phyloP scores from a whole-genome alignment of 2,329 filamentous ascomycete species.

The Hortaea werneckii region DNA sequence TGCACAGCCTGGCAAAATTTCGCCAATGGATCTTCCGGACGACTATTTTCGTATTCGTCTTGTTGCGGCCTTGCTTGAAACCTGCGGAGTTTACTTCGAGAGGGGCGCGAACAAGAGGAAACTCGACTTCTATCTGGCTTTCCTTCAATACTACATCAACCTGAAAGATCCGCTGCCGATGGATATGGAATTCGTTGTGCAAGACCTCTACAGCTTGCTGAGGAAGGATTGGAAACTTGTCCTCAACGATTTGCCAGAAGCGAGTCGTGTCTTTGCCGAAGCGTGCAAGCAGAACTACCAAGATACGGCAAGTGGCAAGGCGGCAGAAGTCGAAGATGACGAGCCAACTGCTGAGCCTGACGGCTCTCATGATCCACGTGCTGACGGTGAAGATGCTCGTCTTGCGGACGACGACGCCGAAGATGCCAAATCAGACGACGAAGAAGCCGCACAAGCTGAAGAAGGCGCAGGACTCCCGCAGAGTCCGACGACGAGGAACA shows the following conservation, averaged over 20 bases:
- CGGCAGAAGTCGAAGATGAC: slow-evolving; percentile 59
- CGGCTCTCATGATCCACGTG: slow-evolving; percentile 62
- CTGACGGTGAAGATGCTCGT: slow-evolving; percentile 42
- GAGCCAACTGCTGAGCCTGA: slow-evolving; percentile 28
- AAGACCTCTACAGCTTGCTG: slow-evolving; percentile 77
- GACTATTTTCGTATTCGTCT: slow-evolving; percentile 94
- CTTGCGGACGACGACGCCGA: slow-evolving; percentile 46
- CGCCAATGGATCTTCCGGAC: slow-evolving; percentile 74
- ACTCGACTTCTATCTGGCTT: slow-evolving; percentile 91
- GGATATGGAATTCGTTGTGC: slow-evolving; percentile 94
- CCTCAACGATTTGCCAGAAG: slow-evolving; percentile 64
- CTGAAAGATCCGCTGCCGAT: slow-evolving; percentile 85
- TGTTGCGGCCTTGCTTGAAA: slow-evolving; percentile 81
- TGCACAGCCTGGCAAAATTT: slow-evolving; percentile 66
- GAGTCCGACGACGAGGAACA: slow-evolving; percentile 70
- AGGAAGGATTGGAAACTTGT: slow-evolving; percentile 90
- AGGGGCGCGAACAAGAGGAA: slow-evolving; percentile 91
- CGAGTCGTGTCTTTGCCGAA: slow-evolving; percentile 70
- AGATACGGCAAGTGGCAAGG: slow-evolving; percentile 59
- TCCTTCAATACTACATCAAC: slow-evolving; percentile 93
- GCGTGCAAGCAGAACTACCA: slow-evolving; percentile 89
- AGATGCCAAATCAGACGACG: slow-evolving; percentile 45
- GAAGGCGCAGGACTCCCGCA: slow-evolving; percentile 43
- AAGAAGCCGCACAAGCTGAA: slow-evolving; percentile 41
- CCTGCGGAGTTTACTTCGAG: slow-evolving; percentile 92